phyloP scores from a whole-genome alignment of 148 eudicot species.

The Cornus controversa region DNA sequence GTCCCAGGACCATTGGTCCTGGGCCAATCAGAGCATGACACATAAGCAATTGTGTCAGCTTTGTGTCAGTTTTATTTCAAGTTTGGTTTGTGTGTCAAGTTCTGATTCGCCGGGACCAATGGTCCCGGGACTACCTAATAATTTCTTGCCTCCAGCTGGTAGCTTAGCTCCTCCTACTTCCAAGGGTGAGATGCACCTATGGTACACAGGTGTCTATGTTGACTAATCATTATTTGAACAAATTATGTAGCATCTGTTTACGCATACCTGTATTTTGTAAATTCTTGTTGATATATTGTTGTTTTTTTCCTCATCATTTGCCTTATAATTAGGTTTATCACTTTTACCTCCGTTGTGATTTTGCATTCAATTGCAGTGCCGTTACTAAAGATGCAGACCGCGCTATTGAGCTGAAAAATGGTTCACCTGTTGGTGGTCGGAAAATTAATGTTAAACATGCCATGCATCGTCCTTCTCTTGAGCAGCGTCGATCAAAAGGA shows the following conservation, averaged over 20 bases:
- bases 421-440: conserved; percentile 73
- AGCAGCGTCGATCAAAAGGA: conserved; percentile 70
- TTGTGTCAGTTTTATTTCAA: too few relatives aligned
- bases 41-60: too few relatives aligned
- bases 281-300: not conserved
- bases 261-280: not conserved
- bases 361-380: conserved; percentile 47
- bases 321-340: not conserved
- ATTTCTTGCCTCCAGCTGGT: too few relatives aligned
- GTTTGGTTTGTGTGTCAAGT: too few relatives aligned
- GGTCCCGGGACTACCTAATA: too few relatives aligned
- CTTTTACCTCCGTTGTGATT: not conserved
- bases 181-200: too few relatives aligned
- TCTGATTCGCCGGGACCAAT: too few relatives aligned
- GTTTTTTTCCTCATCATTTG: not conserved
- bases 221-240: not conserved
- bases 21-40: too few relatives aligned
- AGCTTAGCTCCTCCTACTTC: too few relatives aligned
- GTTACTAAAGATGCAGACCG: conserved; percentile 82
- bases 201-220: too few relatives aligned
- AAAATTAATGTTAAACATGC: conserved; percentile 80
- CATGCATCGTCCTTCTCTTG: conserved; percentile 71
- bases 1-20: too few relatives aligned
- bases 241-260: not conserved
- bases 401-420: conserved; percentile 87